Percentiles rank a stretch among this genome's conserved stretches.
Conservation (phyloP, 768 basidiomycete genomes). For the Mycena floridula region DNA sequence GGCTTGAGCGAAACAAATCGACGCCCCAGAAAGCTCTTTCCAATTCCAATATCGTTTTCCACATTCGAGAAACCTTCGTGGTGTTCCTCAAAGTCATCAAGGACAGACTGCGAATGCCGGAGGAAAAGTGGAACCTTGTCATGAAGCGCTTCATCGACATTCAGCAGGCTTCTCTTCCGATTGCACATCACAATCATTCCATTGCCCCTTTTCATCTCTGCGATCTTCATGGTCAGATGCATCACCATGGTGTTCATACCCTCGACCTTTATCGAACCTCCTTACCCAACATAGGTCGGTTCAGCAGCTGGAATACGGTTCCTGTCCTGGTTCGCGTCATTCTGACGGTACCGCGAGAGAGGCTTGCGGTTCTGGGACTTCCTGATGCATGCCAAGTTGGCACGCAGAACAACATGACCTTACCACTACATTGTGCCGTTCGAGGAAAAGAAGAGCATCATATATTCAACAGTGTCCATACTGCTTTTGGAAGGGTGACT, state of each 20-base stretch:
- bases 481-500: conserved; percentile 11
- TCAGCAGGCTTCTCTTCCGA: not conserved
- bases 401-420: not conserved
- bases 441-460: conserved; percentile 4
- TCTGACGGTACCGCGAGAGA: conserved; percentile 11
- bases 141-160: conserved; percentile 30
- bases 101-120: conserved; percentile 19
- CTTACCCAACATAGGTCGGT: conserved; percentile 11
- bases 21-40: conserved; percentile 6
- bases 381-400: not conserved
- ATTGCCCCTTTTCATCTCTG: too few relatives aligned
- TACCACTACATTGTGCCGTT: conserved; percentile 3
- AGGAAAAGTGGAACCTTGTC: conserved; percentile 34
- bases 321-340: conserved; percentile 11
- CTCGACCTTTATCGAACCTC: too few relatives aligned
- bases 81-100: conserved; percentile 36
- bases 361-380: conserved; percentile 2
- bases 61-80: conserved; percentile 43
- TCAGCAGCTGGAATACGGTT: conserved; percentile 6
- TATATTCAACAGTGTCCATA: conserved; percentile 9
- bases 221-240: too few relatives aligned
- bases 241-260: too few relatives aligned
- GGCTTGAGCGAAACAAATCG: not conserved
- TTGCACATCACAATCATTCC: too few relatives aligned
- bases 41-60: conserved; percentile 28